Conservation (phyloP, 495 filamentous ascomycete genomes). For the Elaphomyces granulatus region DNA sequence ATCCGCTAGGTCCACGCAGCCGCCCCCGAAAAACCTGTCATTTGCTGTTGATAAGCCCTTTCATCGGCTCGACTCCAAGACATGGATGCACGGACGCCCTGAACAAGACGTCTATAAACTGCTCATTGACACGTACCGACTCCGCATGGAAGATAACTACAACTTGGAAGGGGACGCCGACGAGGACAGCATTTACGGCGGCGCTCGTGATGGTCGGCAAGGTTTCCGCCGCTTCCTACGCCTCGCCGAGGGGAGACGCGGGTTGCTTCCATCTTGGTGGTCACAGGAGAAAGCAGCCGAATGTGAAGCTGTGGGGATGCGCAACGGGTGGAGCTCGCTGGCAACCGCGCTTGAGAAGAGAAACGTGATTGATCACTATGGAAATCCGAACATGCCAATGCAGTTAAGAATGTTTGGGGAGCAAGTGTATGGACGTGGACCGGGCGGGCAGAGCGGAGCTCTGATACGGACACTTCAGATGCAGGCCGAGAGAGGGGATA, state of each 20-base stretch:
- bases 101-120: slow-evolving; percentile 30
- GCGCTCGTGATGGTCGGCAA: slow-evolving; percentile 2
- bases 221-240: slow-evolving; percentile 16
- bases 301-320: slow-evolving; percentile 14
- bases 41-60: slow-evolving; percentile 5
- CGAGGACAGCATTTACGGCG: slow-evolving; percentile 16
- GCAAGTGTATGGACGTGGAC: no score
- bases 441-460: no score
- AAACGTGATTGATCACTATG: slow-evolving; percentile 26
- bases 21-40: background rate
- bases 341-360: slow-evolving; percentile 15
- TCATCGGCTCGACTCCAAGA: slow-evolving; percentile 1
- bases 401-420: slow-evolving; percentile 26
- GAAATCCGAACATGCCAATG: slow-evolving; percentile 24
- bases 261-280: slow-evolving; percentile 32
- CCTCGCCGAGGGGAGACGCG: slow-evolving; percentile 9
- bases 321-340: slow-evolving; percentile 10
- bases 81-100: slow-evolving; percentile 12
- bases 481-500: no score
- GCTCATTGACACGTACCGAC: slow-evolving; percentile 34
- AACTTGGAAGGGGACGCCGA: slow-evolving; percentile 11
- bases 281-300: slow-evolving; percentile 13
- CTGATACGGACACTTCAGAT: no score
- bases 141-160: slow-evolving; percentile 29
- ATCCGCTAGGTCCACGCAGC: background rate